These are phyloP conservation scores for Euryodendron excelsum DNA, from an alignment of 148 eudicot genomes.

Conservation along the genomic window DNA sequence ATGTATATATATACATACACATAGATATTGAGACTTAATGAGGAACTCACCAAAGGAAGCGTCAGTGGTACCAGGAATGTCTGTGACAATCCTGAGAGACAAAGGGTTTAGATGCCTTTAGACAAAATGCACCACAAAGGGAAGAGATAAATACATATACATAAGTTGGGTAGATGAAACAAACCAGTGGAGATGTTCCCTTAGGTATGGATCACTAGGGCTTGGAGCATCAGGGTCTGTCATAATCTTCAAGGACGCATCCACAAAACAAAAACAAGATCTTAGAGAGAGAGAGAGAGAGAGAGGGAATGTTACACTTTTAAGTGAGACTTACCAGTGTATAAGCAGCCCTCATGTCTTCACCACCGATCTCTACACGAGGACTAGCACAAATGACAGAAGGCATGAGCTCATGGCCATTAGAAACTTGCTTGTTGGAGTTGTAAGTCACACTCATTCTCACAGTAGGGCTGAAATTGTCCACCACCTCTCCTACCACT, in stretches of 20 bases:
- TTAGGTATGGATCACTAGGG: conserved; percentile 82
- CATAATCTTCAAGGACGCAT: conserved; percentile 50
- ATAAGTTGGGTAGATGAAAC: conserved; percentile 7
- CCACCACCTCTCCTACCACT: conserved; percentile 90
- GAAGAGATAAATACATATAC: not conserved
- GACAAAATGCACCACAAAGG: not conserved
- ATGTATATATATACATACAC: too few relatives aligned
- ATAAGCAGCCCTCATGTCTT: conserved; percentile 76
- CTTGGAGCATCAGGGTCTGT: conserved; percentile 93
- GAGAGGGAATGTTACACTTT: not conserved
- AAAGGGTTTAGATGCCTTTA: not conserved
- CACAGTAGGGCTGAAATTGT: conserved; percentile 68
- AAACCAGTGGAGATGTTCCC: conserved; percentile 88
- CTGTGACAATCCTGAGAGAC: conserved; percentile 74
- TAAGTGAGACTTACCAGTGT: conserved; percentile 48
- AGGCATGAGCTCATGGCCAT: conserved; percentile 91
- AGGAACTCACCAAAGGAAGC: conserved; percentile 65
- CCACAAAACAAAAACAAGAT: not conserved
- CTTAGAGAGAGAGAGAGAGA: not conserved
- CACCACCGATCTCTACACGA: conserved; percentile 85
- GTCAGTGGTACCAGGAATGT: conserved; percentile 91
- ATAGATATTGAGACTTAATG: not conserved
- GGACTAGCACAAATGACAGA: conserved; percentile 54
- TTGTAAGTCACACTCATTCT: conserved; percentile 61
- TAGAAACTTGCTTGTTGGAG: conserved; percentile 60